Percentiles rank a stretch among this genome's conserved stretches.
phyloP scores from a whole-genome alignment of 2,329 filamentous ascomycete genomes.

The Shiraia sp. region DNA sequence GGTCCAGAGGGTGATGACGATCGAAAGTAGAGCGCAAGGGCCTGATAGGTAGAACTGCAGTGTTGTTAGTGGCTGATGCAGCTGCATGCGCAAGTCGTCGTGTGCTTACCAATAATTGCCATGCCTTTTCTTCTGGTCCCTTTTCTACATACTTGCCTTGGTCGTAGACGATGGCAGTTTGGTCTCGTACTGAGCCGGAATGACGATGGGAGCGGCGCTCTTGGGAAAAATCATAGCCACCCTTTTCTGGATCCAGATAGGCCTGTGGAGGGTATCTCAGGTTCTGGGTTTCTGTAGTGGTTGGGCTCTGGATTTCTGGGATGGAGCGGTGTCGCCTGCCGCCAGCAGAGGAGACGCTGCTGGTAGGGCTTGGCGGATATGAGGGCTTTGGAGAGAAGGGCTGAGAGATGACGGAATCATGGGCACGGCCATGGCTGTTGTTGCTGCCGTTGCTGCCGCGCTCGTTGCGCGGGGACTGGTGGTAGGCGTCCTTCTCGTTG shows the following conservation, averaged over 20 bases:
- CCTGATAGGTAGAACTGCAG: slow-evolving; percentile 58
- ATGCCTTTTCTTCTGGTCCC: slow-evolving; percentile 49
- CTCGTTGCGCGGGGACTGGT: slow-evolving; percentile 16
- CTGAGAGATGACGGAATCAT: slow-evolving; percentile 46
- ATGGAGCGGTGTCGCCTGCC: slow-evolving; percentile 19
- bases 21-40: slow-evolving; percentile 59
- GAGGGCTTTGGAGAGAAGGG: slow-evolving; percentile 40
- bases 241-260: slow-evolving; percentile 42
- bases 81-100: neutral
- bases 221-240: slow-evolving; percentile 19
- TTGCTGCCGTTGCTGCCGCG: slow-evolving; percentile 27
- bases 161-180: slow-evolving; percentile 33
- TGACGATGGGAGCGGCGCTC: slow-evolving; percentile 22
- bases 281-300: slow-evolving; percentile 6
- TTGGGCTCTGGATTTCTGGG: slow-evolving; percentile 17
- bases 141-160: slow-evolving; percentile 44
- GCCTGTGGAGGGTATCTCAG: slow-evolving; percentile 30
- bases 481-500: slow-evolving; percentile 31
- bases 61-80: slow-evolving; percentile 9
- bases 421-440: slow-evolving; percentile 27
- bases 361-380: slow-evolving; percentile 39
- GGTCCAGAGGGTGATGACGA: slow-evolving; percentile 59
- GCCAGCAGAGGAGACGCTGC: slow-evolving; percentile 33
- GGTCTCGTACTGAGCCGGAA: slow-evolving; percentile 23
- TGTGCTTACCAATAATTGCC: slow-evolving; percentile 47